phyloP scores from a whole-genome alignment of 345 rosid genomes.

The Euphorbia pulcherrima region DNA sequence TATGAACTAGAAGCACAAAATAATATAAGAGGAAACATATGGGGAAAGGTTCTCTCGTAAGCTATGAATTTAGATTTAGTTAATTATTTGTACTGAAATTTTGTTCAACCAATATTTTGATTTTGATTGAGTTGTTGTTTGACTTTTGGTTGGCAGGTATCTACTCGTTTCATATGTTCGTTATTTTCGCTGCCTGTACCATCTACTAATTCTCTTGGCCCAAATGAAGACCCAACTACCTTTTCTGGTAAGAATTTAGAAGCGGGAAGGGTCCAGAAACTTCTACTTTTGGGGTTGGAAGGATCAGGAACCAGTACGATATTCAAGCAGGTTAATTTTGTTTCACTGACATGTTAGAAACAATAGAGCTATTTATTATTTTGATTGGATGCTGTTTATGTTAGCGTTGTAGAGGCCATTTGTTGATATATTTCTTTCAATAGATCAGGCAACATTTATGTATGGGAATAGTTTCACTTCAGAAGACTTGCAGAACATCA shows the following conservation, averaged over 20 bases:
- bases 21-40: slow-evolving; percentile 81
- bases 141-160: slow-evolving; percentile 58
- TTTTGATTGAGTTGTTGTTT: slow-evolving; percentile 32
- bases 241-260: slow-evolving; percentile 45
- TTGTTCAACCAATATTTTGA: slow-evolving; percentile 13
- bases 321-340: slow-evolving; percentile 52
- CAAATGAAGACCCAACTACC: slow-evolving; percentile 37
- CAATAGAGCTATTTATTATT: neutral
- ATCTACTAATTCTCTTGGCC: slow-evolving; percentile 35
- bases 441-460: slow-evolving; percentile 47
- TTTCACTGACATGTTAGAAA: neutral
- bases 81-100: neutral
- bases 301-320: slow-evolving; percentile 64
- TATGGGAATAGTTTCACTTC: slow-evolving; percentile 47
- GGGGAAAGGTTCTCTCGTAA: slow-evolving; percentile 69
- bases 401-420: slow-evolving; percentile 1
- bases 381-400: neutral
- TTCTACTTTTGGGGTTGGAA: slow-evolving; percentile 49
- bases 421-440: neutral
- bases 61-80: slow-evolving; percentile 11
- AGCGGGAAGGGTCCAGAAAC: slow-evolving; percentile 50
- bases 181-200: slow-evolving; percentile 60
- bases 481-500: slow-evolving; percentile 53
- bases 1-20: slow-evolving; percentile 97
- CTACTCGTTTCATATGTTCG: slow-evolving; percentile 49